Conservation (phyloP, 805 yeast genomes). For the Candida parachauliodes region DNA sequence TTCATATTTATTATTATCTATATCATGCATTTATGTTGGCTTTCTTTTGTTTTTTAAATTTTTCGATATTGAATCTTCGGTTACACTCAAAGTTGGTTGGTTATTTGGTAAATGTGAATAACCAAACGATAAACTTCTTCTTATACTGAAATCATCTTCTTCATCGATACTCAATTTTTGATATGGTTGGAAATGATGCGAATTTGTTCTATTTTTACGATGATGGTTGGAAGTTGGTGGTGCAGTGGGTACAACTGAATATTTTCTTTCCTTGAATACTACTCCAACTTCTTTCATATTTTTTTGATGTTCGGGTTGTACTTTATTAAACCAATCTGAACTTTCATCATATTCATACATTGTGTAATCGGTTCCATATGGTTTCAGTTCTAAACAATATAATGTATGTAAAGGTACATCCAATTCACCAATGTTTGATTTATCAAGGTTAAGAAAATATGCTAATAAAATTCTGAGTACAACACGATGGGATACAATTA, state of each 20-base stretch:
- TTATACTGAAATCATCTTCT: slow-evolving; percentile 19
- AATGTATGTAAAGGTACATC: slow-evolving; percentile 93
- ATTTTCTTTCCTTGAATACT: slow-evolving; percentile 64
- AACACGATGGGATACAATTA: slow-evolving; percentile 85
- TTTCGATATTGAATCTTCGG: slow-evolving; percentile 5
- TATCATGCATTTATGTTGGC: slow-evolving; percentile 1
- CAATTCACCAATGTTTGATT: slow-evolving; percentile 78
- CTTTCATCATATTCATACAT: slow-evolving; percentile 82
- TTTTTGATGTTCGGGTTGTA: slow-evolving; percentile 52
- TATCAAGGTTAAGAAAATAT: slow-evolving; percentile 78
- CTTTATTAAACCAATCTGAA: slow-evolving; percentile 72
- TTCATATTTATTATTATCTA: too few species aligned
- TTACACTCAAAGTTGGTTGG: slow-evolving; percentile 2
- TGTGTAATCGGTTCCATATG: slow-evolving; percentile 93
- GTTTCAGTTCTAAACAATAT: slow-evolving; percentile 86
- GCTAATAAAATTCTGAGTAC: slow-evolving; percentile 85
- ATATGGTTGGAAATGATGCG: slow-evolving; percentile 1
- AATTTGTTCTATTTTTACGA: slow-evolving; percentile 3
- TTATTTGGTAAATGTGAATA: slow-evolving; percentile 5
- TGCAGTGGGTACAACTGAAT: slow-evolving; percentile 74
- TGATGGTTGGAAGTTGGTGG: slow-evolving; percentile 37
- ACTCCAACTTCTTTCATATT: slow-evolving; percentile 70
- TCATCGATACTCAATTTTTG: neutral
- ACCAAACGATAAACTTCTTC: slow-evolving; percentile 20
- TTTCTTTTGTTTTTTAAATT: slow-evolving; percentile 4